Evolutionary conservation across 129 eudicot genomes (phyloP).

Genomic region (Kitagawia praeruptora): DNA sequence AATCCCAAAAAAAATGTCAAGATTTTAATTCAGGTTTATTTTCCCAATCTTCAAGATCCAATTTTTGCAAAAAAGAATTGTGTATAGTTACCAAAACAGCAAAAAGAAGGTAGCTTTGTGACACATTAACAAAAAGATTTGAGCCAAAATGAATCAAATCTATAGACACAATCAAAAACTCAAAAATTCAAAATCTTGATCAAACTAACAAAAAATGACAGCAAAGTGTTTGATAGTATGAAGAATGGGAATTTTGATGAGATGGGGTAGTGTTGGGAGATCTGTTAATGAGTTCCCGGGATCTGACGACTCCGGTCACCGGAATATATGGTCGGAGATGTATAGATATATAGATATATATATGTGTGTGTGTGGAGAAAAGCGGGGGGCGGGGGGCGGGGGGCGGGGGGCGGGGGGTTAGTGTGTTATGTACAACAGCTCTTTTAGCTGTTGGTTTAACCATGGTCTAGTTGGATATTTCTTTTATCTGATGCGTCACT

Average conservation of each 20-base stretch:
- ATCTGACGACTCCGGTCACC: conserved; percentile 1
- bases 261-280: background rate
- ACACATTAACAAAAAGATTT: conserved; percentile 1
- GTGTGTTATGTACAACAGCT: background rate
- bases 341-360: background rate
- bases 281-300: background rate
- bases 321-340: background rate
- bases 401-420: too few species aligned
- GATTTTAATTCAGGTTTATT: background rate
- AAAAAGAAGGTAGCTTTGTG: background rate
- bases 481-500: background rate
- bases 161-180: background rate
- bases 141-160: background rate
- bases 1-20: background rate
- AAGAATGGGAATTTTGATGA: background rate
- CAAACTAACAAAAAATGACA: background rate
- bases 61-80: background rate
- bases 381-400: too few species aligned
- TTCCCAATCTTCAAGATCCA: background rate
- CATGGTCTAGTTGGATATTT: background rate
- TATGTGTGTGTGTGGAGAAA: background rate
- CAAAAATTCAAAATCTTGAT: background rate
- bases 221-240: background rate
- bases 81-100: background rate
- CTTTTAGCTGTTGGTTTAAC: conserved; percentile 6